Percentiles rank a stretch among this genome's conserved stretches.
Evolutionary conservation across 129 eudicot genomes (phyloP).

Genomic region (Apium graveolens): DNA sequence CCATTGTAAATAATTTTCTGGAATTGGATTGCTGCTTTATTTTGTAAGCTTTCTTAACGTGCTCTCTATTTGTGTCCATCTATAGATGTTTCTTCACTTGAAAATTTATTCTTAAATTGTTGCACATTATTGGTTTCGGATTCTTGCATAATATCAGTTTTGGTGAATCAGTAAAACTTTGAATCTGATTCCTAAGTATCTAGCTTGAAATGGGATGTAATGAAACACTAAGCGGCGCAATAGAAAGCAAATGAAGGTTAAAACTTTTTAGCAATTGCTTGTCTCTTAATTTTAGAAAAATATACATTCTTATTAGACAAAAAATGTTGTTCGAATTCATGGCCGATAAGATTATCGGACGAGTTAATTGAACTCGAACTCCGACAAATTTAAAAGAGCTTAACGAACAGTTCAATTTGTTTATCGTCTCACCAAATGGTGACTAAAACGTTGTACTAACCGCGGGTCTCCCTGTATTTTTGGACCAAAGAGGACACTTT

Average conservation of each 20-base stretch:
- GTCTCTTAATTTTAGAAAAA: no score
- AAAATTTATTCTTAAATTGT: not conserved
- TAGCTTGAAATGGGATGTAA: not conserved
- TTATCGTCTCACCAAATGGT: no score
- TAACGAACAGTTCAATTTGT: no score
- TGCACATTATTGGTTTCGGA: not conserved
- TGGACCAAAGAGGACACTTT: no score
- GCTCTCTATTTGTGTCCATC: not conserved
- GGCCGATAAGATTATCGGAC: no score
- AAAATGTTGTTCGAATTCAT: no score
- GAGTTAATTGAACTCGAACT: no score
- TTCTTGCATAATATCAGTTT: not conserved
- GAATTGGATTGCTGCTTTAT: not conserved
- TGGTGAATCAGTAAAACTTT: not conserved
- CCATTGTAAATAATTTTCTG: not conserved
- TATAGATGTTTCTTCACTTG: not conserved
- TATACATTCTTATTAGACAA: no score
- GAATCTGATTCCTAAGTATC: no score
- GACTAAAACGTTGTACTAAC: no score
- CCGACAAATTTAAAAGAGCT: no score
- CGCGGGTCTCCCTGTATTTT: no score
- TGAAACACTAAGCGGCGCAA: not conserved
- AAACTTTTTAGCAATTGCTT: not conserved
- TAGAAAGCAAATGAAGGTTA: not conserved
- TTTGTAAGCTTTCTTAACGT: not conserved